Conservation (phyloP, 805 yeast genomes). For the Saccharomycopsis sp. region DNA sequence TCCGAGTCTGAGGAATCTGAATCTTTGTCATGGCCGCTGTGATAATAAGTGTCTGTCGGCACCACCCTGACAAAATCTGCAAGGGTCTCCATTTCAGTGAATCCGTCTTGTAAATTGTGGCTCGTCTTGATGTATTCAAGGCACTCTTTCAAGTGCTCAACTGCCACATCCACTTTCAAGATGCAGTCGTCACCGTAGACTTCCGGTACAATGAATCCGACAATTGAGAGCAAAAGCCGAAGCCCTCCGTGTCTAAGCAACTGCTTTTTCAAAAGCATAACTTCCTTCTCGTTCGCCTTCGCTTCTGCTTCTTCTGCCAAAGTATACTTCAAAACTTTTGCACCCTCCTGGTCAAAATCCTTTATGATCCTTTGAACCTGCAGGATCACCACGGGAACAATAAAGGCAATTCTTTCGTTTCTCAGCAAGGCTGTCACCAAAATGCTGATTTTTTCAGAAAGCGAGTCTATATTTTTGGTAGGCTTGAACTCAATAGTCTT, state of each 20-base stretch:
- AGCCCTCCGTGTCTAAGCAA: constrained; percentile 40
- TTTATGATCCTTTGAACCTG: too few species aligned
- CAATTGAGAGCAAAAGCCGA: constrained; percentile 36
- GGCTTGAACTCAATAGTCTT: constrained; percentile 25
- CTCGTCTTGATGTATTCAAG: too few species aligned
- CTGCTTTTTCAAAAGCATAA: constrained; percentile 22
- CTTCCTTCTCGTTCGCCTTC: constrained; percentile 17
- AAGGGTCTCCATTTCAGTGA: too few species aligned
- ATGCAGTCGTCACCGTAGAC: constrained; percentile 33
- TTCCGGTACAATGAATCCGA: constrained; percentile 40
- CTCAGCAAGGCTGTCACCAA: constrained; percentile 21
- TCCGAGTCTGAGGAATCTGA: too few species aligned
- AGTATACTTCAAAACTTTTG: too few species aligned
- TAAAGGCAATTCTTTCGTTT: constrained; percentile 3
- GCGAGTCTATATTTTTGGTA: neutral
- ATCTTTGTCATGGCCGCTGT: too few species aligned
- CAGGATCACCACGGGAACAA: too few species aligned
- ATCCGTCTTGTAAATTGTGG: too few species aligned
- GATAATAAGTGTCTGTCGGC: too few species aligned
- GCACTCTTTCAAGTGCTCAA: constrained; percentile 29
- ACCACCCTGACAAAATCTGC: too few species aligned
- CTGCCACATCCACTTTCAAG: constrained; percentile 29
- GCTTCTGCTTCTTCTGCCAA: too few species aligned
- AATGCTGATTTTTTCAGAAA: constrained; percentile 33
- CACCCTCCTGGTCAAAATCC: too few species aligned